A percentile compares a stretch with the other conserved stretches of the same genome.
phyloP scores from a whole-genome alignment of 78 protist species.

The Protostelium mycophagum region DNA sequence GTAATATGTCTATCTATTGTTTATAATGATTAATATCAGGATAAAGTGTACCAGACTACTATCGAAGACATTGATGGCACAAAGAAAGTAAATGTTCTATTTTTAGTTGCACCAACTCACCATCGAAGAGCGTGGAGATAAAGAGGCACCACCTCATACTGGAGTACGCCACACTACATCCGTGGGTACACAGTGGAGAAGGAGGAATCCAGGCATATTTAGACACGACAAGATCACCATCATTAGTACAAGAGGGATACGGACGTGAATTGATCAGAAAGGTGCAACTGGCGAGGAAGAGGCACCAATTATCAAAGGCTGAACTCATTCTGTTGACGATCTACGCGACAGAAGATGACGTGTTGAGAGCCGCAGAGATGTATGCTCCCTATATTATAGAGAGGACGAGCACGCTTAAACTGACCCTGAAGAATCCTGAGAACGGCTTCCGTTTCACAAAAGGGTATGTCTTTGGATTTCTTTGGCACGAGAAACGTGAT shows the following conservation, averaged over 20 bases:
- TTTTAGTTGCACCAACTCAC: no score
- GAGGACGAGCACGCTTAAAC: background rate
- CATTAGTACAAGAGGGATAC: background rate
- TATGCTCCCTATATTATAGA: background rate
- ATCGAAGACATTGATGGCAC: no score
- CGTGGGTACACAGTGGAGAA: background rate
- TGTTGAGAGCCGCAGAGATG: background rate
- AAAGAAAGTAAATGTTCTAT: no score
- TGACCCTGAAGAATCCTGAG: background rate
- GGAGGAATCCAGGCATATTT: conserved; percentile 3
- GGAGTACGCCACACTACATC: background rate
- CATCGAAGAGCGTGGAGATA: background rate
- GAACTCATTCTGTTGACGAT: background rate
- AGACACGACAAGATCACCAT: conserved; percentile 4
- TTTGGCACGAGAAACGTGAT: no score
- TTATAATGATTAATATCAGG: no score
- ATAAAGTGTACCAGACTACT: no score
- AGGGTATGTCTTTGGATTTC: background rate
- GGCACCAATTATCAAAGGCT: background rate
- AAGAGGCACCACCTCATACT: conserved; percentile 4
- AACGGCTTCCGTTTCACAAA: background rate
- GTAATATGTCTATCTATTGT: no score
- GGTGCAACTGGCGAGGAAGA: conserved; percentile 9
- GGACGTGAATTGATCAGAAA: background rate
- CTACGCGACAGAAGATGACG: background rate